phyloP scores from a whole-genome alignment of 768 basidiomycete genomes.

The Collybia sordida region DNA sequence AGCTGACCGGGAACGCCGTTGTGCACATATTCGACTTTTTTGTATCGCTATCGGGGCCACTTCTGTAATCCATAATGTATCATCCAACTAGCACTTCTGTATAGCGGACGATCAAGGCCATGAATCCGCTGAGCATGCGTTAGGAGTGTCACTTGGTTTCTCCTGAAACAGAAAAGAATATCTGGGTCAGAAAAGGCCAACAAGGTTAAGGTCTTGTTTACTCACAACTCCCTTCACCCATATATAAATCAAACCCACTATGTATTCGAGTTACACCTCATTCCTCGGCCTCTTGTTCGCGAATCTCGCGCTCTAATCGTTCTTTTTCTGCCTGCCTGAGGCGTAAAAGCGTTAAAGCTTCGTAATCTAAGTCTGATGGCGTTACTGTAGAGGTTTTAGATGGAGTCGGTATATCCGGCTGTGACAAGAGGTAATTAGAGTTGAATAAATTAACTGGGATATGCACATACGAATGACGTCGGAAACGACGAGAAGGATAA shows the following conservation, averaged over 20 bases:
- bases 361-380: slow-evolving; percentile 62
- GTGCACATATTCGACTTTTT: slow-evolving; percentile 1
- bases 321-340: slow-evolving; percentile 81
- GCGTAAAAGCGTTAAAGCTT: slow-evolving; percentile 76
- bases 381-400: slow-evolving; percentile 17
- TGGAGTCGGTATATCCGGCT: slow-evolving; percentile 28
- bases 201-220: neutral
- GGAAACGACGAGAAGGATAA: slow-evolving; percentile 65
- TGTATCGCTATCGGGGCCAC: slow-evolving; percentile 8
- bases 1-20: slow-evolving; percentile 34
- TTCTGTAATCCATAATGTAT: no score
- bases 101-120: no score
- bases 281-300: slow-evolving; percentile 62
- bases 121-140: no score
- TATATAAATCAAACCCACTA: neutral
- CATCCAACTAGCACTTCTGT: no score
- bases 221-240: neutral
- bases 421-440: slow-evolving; percentile 9
- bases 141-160: no score
- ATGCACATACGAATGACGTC: slow-evolving; percentile 45
- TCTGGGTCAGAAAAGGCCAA: neutral
- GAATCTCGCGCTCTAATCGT: slow-evolving; percentile 73
- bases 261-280: neutral
- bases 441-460: neutral
- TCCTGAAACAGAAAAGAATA: no score